Evolutionary conservation across 495 filamentous ascomycete genomes (phyloP), one percentile per base, ranked within the genome.

Genomic region (Clavariopsis aquatica): DNA sequence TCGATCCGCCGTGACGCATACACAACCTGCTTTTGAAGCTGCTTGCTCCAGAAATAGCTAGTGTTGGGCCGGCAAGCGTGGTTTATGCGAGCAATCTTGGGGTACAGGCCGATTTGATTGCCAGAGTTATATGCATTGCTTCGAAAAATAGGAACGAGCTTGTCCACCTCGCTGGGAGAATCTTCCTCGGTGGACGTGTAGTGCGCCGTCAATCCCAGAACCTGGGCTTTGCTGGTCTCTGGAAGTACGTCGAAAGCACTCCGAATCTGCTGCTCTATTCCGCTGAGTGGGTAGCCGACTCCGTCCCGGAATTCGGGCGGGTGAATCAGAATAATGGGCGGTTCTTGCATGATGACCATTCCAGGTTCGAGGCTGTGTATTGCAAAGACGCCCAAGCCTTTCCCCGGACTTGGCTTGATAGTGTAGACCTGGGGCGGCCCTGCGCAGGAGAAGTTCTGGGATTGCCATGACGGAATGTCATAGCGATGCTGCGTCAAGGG

Each of bases 341-440:
- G 13, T 29, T 69, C 67, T 1, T 31, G 51, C 15, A 69, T 49
- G 15, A 69, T 58, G 31, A 61, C 41, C 13, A 26, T 46, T 10
- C 67, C 67, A 2, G 34, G 52, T 27, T 61, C 62, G n/a, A 69
- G 24, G n/a, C 28, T 24, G 4, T 26, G 34, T 13, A 62, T 59
- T 20, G 67, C 67, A 45, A 69, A 69, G 20, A 69, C 62, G 26
- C 67, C 67, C 9, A 66, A 27, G 24, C 67, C 67, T 62, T 69
- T 69, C 12, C 57, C 61, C 20, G 52, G 62, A 29, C 56, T 69
- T 0, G 49, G 38, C 2, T 22, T 22, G 20, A 64, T 51, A 20
- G 28, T 49, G 19, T 53, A 62, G 31, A 52, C 29, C 20, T 51
- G 34, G 0, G 57, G 51, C 4, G 52, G 20, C 10, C 29, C 57